Evolutionary conservation across 1,139 yeast genomes (phyloP).

Genomic region (Saccharomycopsis crataegensis): DNA sequence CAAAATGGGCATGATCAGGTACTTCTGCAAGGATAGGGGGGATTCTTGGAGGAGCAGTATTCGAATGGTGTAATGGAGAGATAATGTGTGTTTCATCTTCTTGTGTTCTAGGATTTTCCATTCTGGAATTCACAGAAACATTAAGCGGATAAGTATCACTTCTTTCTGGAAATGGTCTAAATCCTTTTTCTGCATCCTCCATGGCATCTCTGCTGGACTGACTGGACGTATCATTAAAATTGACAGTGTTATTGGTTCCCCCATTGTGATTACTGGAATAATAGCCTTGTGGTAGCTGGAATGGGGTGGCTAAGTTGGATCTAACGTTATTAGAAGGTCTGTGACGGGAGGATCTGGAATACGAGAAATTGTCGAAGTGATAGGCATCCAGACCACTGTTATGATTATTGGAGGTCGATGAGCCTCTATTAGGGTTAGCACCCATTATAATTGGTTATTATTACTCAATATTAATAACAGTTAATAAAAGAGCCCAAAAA

Average conservation of each 20-base stretch:
- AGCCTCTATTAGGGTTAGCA: too few species aligned
- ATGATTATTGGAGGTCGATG: too few species aligned
- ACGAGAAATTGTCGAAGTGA: neutral
- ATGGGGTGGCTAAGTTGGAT: constrained; percentile 3
- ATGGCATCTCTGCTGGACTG: constrained; percentile 11
- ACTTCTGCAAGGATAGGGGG: constrained; percentile 25
- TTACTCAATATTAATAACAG: too few species aligned
- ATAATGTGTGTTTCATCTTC: too few species aligned
- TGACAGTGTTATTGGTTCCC: neutral
- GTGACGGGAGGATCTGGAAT: neutral
- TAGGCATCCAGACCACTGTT: too few species aligned
- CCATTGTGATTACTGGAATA: neutral
- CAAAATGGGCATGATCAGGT: constrained; percentile 7
- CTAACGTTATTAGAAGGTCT: constrained; percentile 1
- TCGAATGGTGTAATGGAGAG: too few species aligned
- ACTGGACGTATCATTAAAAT: neutral
- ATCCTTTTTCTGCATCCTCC: constrained; percentile 13
- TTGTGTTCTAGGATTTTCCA: too few species aligned
- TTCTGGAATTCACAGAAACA: too few species aligned
- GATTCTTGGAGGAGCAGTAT: constrained; percentile 21
- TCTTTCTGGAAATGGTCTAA: constrained; percentile 15
- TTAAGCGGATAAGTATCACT: too few species aligned
- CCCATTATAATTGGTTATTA: too few species aligned
- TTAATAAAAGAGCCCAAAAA: too few species aligned
- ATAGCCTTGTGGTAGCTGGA: neutral